Base-by-base conservation (phyloP, 306 rosid genomes). In the Dicorynia guianensis region DNA sequence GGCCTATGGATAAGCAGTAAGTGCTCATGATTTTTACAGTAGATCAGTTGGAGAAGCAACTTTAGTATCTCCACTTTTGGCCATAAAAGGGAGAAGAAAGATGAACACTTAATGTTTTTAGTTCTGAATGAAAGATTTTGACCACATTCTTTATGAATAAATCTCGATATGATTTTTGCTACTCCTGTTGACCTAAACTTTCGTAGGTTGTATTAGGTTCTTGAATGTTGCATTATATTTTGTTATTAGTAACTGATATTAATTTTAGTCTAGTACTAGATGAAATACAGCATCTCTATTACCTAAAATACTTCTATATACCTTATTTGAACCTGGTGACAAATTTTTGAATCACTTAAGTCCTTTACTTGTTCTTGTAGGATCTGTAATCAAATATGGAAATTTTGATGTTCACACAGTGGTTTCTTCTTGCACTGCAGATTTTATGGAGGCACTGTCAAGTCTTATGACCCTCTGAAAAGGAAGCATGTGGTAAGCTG, bases 1-100 rank as follows among this genome's bases (percentile, higher is more conserved):
- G 99, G 99, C 99, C 97, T 72, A 76, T 80, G 90, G 99, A 96
- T 91, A 96, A 89, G 82, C 38, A 80, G 99, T 96, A 76, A 92
- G 85, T 80, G 49, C 63, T 65, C 49, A 8, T 15, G 61, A 39
- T 77, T 38, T 72, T 44, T 61, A 14, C 47, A 17, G 68, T 46
- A 71, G 50, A 59, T 58, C 30, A 47, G 60, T 71, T 69, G 56
- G 54, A 47, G 64, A 76, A 61, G 80, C 47, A 19, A 74, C 54
- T 63, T 70, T 50, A 56, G 38, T 69, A 44, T 46, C 36, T 40
- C 48, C 18, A 6, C 17, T 74, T 39, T 44, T 46, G 88, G 35
- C 43, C 50, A 58, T 59, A 57, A 13, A 46, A 62, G 55, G 42
- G 58, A 11, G 11, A 55, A 35, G 54, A 33, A 12, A 7, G 49